Percentiles rank a stretch among this genome's conserved stretches.
Evolutionary conservation across 2,329 filamentous ascomycete species (phyloP).

Genomic region (Corniculantispora saksenae): DNA sequence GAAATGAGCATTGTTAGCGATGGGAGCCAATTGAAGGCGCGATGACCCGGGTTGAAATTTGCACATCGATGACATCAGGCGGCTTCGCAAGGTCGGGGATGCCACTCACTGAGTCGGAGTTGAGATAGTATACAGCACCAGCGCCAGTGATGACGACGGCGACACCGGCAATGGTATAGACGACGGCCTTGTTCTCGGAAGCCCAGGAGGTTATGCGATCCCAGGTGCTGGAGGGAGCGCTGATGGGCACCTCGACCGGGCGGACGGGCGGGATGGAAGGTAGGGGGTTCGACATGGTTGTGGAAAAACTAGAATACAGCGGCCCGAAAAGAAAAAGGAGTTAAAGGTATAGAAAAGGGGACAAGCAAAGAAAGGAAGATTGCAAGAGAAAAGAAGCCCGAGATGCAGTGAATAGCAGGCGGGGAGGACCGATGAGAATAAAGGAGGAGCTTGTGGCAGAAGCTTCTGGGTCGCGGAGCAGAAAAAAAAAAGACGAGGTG

Average conservation of each 20-base stretch:
- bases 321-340: conserved; percentile 26
- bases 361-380: not conserved
- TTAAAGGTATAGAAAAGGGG: conserved; percentile 24
- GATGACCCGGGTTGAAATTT: conserved; percentile 15
- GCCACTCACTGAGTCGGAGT: conserved; percentile 54
- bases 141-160: conserved; percentile 89
- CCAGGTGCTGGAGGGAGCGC: conserved; percentile 73
- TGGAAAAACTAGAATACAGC: conserved; percentile 25
- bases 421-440: conserved; percentile 16
- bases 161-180: conserved; percentile 94
- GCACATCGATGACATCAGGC: conserved; percentile 9
- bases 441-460: conserved; percentile 12
- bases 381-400: conserved; percentile 10
- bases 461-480: conserved; percentile 19
- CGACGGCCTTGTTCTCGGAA: conserved; percentile 90
- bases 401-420: conserved; percentile 13
- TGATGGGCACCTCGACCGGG: conserved; percentile 47
- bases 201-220: conserved; percentile 90
- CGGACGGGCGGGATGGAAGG: conserved; percentile 49
- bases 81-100: conserved; percentile 23
- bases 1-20: conserved; percentile 8
- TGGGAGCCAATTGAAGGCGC: conserved; percentile 11
- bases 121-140: conserved; percentile 90
- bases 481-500: conserved; percentile 7
- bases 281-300: conserved; percentile 46